A percentile compares a stretch with the other conserved stretches of the same genome.
These are phyloP conservation scores for Cerioporus squamosus DNA, from an alignment of 1,284 basidiomycete genomes.

Conservation along the genomic window DNA sequence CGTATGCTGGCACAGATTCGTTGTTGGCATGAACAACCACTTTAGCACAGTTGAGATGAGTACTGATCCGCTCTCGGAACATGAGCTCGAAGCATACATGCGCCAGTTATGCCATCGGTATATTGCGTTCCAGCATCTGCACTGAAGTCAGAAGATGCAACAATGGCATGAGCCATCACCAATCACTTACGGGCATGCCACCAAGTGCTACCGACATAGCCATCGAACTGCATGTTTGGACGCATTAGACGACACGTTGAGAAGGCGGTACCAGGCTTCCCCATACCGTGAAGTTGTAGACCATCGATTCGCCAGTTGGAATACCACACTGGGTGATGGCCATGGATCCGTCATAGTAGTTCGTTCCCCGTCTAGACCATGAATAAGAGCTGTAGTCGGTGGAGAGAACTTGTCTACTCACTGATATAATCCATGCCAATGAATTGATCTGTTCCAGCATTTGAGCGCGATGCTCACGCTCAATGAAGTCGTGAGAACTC, in stretches of 20 bases:
- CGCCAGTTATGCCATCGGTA: slow-evolving; percentile 51
- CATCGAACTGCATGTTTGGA: slow-evolving; percentile 13
- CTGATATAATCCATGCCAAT: slow-evolving; percentile 48
- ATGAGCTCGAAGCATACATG: slow-evolving; percentile 20
- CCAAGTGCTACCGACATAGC: slow-evolving; percentile 27
- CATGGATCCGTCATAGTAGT: slow-evolving; percentile 50
- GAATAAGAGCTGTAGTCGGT: background rate
- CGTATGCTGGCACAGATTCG: slow-evolving; percentile 35
- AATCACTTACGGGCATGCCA: slow-evolving; percentile 27
- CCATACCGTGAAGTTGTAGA: slow-evolving; percentile 45
- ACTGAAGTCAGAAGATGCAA: background rate
- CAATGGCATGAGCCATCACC: background rate
- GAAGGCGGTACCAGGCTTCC: background rate
- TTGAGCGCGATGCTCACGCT: no score
- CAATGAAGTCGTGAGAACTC: slow-evolving; percentile 2
- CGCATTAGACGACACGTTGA: background rate
- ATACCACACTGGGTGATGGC: slow-evolving; percentile 57
- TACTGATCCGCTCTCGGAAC: background rate
- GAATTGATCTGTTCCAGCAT: slow-evolving; percentile 35
- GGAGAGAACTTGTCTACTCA: slow-evolving; percentile 18
- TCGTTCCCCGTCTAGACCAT: slow-evolving; percentile 39
- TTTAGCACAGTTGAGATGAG: background rate
- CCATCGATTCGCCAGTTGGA: slow-evolving; percentile 46
- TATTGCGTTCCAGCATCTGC: slow-evolving; percentile 41
- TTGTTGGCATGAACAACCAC: slow-evolving; percentile 31